A percentile compares a stretch with the other conserved stretches of the same genome.
Evolutionary conservation across 768 basidiomycete species (phyloP).

Genomic region (Pisolithus orientalis): DNA sequence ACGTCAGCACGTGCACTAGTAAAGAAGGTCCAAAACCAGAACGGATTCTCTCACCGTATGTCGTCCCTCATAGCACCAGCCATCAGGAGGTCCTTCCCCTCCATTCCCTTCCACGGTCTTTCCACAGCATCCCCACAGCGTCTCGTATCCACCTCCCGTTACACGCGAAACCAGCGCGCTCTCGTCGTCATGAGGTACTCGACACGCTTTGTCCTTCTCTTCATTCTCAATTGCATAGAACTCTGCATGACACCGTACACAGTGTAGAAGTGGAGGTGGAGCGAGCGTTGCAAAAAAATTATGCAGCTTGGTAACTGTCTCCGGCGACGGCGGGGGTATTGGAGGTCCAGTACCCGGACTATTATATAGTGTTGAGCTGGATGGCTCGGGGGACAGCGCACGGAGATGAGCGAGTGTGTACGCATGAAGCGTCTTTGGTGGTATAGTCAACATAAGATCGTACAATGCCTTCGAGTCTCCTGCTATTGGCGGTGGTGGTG

Average conservation of each 20-base stretch:
- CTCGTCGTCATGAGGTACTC: conserved; percentile 74
- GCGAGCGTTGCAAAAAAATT: conserved; percentile 56
- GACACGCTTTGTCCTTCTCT: conserved; percentile 53
- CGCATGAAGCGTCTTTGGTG: conserved; percentile 58
- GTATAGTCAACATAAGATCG: conserved; percentile 51
- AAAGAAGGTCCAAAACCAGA: background rate
- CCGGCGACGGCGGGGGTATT: conserved; percentile 24
- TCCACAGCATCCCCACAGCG: conserved; percentile 71
- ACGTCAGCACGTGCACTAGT: background rate
- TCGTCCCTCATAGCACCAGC: conserved; percentile 82
- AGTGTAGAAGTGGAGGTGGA: conserved; percentile 67
- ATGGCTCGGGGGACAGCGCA: conserved; percentile 2
- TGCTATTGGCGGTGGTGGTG: conserved; percentile 33
- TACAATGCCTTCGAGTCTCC: conserved; percentile 39
- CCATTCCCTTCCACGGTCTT: conserved; percentile 69
- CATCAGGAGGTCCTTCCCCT: conserved; percentile 77
- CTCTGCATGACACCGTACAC: conserved; percentile 65
- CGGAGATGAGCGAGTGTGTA: conserved; percentile 52
- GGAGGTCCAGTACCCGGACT: conserved; percentile 7
- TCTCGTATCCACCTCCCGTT: conserved; percentile 36
- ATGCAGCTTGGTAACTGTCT: conserved; percentile 41
- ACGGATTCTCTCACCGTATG: conserved; percentile 45
- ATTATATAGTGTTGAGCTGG: conserved; percentile 5
- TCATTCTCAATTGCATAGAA: conserved; percentile 70
- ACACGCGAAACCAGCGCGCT: conserved; percentile 68